Base-by-base conservation (phyloP, 2,329 filamentous ascomycete species). In the Pseudocercospora ulei region DNA sequence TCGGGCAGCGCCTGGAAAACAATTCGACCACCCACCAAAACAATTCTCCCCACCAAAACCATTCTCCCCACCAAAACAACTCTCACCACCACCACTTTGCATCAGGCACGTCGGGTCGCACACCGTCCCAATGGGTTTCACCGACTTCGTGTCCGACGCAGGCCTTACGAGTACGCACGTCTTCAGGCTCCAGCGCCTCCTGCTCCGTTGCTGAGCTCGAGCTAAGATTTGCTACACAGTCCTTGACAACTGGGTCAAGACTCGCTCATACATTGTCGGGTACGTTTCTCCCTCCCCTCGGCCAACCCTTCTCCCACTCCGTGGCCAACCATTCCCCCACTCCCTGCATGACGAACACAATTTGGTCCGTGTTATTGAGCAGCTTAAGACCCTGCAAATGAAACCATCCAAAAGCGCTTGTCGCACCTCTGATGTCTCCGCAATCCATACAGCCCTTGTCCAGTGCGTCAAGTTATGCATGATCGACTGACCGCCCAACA, bases 291-390 rank as follows among this genome's bases (percentile, higher is more conserved):
- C 39, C 38, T 38, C 26, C 33, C 43, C 40, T 42, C n/a, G n/a
- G n/a, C n/a, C 12, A 8, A 29, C 29, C 33, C 44, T 47, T 42
- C 44, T 40, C 48, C 35, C 41, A 45, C 44, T 50, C 48, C 25
- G 46, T 46, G 47, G 35, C 51, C 41, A 52, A 46, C 18, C 43
- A 44, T 47, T 49, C 17, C 3, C 29, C 4, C 4, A 6, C 17
- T 4, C 49, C 50, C 64, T 61, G 56, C 55, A 73, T 81, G 82
- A 87, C 86, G 82, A 87, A 72, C 81, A 73, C 44, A 71, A 71
- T 78, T 87, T 87, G 81, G 83, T 88, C 83, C 82, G 82, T 88
- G 82, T 90, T 88, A 78, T 83, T 75, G 81, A 88, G 80, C 78
- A 80, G 76, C 74, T 85, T 82, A 88, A 88, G 82, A 87, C 81